Evolutionary conservation across 306 rosid species (phyloP), one percentile per base, ranked within the genome.

Genomic region (Adenanthera pavonina): DNA sequence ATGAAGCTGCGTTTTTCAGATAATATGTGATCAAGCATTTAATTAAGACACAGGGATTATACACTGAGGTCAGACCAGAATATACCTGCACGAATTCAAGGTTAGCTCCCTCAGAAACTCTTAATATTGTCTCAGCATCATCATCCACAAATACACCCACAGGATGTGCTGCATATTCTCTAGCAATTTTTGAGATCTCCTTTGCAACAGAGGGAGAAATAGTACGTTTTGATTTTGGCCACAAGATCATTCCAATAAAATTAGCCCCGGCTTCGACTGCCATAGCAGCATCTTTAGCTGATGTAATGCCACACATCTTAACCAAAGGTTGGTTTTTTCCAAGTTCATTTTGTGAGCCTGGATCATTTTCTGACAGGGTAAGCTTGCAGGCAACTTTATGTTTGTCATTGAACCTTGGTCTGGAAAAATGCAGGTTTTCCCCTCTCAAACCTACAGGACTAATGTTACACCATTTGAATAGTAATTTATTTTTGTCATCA

Each of bases 211-310:
- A 75, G 48, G 85, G 82, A 15, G 99, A 91, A 86, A 95, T 88
- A 17, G 97, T 93, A 46, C 99, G 97, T 84, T 89, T 92, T 10
- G 99, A 93, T 85, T 93, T 88, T 65, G 99, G 94, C 97, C 98
- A 95, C 74, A 93, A 59, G 51, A 95, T 93, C 97, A 95, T 93
- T 82, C 99, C 98, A 84, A 95, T 91, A 48, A 95, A 91, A 87
- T 95, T 85, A 72, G 96, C 98, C 76, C 99, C 98, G 78, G 99
- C 95, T 87, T 92, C 94, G n/a, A 96, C 92, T 48, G 97, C 99
- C 91, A 90, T 69, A 41, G 93, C 94, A 60, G 96, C 98, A 91
- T 95, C 99, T 83, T 85, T 88, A 46, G 94, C 91, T 49, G 98
- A 92, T 80, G 99, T 90, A 62, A 95, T 89, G 49, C 99, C 98